phyloP scores from a whole-genome alignment of 2,329 filamentous ascomycete genomes.

The Alternaria atra region DNA sequence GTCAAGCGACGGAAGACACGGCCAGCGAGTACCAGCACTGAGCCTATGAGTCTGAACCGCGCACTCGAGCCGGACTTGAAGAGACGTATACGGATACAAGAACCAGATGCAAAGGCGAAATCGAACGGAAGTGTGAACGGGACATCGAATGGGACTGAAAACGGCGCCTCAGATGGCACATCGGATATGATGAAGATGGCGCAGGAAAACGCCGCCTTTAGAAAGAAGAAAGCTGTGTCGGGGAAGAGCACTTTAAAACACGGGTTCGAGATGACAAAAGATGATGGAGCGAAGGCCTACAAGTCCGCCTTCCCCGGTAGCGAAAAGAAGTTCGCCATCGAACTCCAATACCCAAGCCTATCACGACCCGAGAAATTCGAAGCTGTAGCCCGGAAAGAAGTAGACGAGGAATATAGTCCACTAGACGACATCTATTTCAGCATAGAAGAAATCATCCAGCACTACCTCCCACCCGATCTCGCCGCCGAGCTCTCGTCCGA shows the following conservation, averaged over 20 bases:
- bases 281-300: constrained; percentile 57
- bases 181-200: constrained; percentile 9
- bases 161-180: not conserved
- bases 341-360: constrained; percentile 85
- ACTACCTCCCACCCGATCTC: constrained; percentile 79
- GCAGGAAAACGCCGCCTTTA: constrained; percentile 15
- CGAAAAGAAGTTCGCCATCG: constrained; percentile 61
- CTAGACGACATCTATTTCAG: constrained; percentile 76
- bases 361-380: constrained; percentile 69
- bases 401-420: constrained; percentile 58
- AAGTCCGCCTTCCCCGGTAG: constrained; percentile 60
- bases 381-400: constrained; percentile 35
- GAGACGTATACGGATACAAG: constrained; percentile 43
- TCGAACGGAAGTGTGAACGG: constrained; percentile 2
- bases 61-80: constrained; percentile 48
- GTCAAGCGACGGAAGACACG: constrained; percentile 42
- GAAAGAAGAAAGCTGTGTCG: constrained; percentile 22
- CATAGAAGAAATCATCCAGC: constrained; percentile 69
- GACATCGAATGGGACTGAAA: constrained; percentile 10
- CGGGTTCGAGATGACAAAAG: constrained; percentile 53
- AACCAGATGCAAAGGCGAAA: constrained; percentile 16
- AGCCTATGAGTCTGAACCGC: constrained; percentile 48
- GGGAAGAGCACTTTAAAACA: constrained; percentile 47
- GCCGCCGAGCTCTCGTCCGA: constrained; percentile 74
- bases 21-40: constrained; percentile 49